A percentile compares a stretch with the other conserved stretches of the same genome.
These are phyloP conservation scores for Nepenthes mirabilis DNA, from an alignment of 148 eudicot species.

Conservation along the genomic window DNA sequence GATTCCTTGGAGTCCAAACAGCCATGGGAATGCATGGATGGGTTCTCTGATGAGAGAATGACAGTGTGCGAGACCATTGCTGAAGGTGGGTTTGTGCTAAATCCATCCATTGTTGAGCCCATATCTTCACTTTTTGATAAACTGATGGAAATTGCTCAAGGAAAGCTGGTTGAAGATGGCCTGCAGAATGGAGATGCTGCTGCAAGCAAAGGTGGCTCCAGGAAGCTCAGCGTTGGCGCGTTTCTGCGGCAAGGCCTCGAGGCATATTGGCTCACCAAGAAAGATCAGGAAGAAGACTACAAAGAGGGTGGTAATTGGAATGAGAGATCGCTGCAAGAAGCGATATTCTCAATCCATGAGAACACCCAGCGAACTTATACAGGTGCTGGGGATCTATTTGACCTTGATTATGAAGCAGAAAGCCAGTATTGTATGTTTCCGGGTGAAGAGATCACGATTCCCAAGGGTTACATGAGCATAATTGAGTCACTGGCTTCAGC, in stretches of 20 bases:
- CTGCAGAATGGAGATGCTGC: background rate
- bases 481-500: conserved; percentile 65
- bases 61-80: conserved; percentile 32
- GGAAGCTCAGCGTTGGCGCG: conserved; percentile 39
- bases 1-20: conserved; percentile 40
- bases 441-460: conserved; percentile 84
- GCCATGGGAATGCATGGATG: conserved; percentile 93
- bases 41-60: conserved; percentile 27
- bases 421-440: conserved; percentile 76
- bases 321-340: conserved; percentile 37
- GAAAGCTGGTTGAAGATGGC: conserved; percentile 12
- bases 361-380: conserved; percentile 83
- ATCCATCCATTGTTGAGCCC: conserved; percentile 36
- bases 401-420: conserved; percentile 65
- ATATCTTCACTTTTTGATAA: conserved; percentile 41
- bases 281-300: conserved; percentile 7
- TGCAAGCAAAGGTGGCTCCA: conserved; percentile 6
- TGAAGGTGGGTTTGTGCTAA: conserved; percentile 60
- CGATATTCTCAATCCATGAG: conserved; percentile 57
- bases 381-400: conserved; percentile 59
- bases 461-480: conserved; percentile 61
- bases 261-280: conserved; percentile 18
- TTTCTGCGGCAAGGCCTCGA: conserved; percentile 51
- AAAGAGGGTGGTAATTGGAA: conserved; percentile 37
- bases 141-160: conserved; percentile 62